Conservation (phyloP, 2,329 filamentous ascomycete species). For the Neurospora sp. region DNA sequence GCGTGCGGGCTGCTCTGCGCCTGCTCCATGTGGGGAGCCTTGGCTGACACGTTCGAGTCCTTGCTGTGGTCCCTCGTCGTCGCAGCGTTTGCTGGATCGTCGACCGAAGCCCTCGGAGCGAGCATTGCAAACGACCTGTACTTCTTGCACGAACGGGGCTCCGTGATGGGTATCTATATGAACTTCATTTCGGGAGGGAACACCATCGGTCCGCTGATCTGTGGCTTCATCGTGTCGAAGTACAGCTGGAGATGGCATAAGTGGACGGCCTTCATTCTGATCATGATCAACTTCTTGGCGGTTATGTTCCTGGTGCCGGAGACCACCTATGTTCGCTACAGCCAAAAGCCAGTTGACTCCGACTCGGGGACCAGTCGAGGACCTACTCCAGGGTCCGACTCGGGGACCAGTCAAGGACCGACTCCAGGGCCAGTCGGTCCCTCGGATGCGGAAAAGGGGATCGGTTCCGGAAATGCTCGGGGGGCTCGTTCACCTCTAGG, state of each 20-base stretch:
- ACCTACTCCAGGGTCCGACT: neutral
- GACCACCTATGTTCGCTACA: constrained; percentile 19
- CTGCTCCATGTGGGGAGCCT: constrained; percentile 33
- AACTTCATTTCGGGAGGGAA: constrained; percentile 23
- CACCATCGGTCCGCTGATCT: constrained; percentile 22
- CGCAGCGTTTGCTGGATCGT: constrained; percentile 32
- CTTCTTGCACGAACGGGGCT: constrained; percentile 24
- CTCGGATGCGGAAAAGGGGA: neutral
- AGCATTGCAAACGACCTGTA: constrained; percentile 23
- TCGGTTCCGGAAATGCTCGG: neutral
- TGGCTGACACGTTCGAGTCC: constrained; percentile 29
- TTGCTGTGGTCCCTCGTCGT: constrained; percentile 35
- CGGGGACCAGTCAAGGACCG: constrained; percentile 1
- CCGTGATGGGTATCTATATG: constrained; percentile 24
- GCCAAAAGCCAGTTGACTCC: constrained; percentile 6
- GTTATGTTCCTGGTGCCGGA: constrained; percentile 23
- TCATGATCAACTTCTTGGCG: constrained; percentile 19
- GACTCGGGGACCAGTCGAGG: neutral
- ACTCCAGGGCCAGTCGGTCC: neutral
- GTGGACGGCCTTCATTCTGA: constrained; percentile 22
- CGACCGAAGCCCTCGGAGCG: constrained; percentile 34
- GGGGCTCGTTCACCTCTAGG: neutral
- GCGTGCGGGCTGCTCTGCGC: constrained; percentile 28
- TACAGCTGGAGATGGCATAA: constrained; percentile 24
- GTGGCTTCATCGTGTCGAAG: constrained; percentile 21